Evolutionary conservation across 257 asterid genomes (phyloP).

Genomic region (Cinchona pubescens): DNA sequence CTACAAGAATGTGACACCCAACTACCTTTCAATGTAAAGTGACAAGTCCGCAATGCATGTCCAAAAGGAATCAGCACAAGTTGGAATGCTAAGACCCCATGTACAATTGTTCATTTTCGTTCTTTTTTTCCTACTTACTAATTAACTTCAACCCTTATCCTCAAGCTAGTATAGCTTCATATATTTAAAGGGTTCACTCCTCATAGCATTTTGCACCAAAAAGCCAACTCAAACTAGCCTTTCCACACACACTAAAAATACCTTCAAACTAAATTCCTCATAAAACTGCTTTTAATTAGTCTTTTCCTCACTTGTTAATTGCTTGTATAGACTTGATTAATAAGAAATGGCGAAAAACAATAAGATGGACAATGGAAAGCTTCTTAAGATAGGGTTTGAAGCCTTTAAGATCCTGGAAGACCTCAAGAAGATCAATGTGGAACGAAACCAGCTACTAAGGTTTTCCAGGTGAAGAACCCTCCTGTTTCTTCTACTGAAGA

Average conservation of each 20-base stretch:
- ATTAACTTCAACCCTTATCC: neutral
- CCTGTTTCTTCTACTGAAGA: too few relatives aligned
- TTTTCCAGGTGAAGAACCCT: conserved; percentile 26
- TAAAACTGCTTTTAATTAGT: neutral
- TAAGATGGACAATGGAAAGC: conserved; percentile 21
- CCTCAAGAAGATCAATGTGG: too few relatives aligned
- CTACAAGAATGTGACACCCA: too few relatives aligned
- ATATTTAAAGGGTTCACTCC: conserved; percentile 18
- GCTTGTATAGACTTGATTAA: neutral
- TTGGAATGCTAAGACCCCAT: conserved; percentile 4
- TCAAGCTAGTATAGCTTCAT: neutral
- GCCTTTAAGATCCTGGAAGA: conserved; percentile 21
- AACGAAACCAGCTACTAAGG: conserved; percentile 17
- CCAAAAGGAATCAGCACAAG: conserved; percentile 32
- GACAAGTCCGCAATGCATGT: conserved; percentile 13
- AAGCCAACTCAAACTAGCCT: neutral
- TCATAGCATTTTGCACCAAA: conserved; percentile 3
- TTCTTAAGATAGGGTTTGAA: conserved; percentile 26
- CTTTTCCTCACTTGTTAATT: neutral
- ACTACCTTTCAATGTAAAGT: too few relatives aligned
- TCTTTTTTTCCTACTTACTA: neutral
- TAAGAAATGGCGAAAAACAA: conserved; percentile 36
- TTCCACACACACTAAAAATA: neutral
- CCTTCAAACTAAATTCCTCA: neutral
- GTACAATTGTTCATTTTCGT: neutral